phyloP scores from a whole-genome alignment of 2,329 filamentous ascomycete genomes.

The Phyllachora maydis region DNA sequence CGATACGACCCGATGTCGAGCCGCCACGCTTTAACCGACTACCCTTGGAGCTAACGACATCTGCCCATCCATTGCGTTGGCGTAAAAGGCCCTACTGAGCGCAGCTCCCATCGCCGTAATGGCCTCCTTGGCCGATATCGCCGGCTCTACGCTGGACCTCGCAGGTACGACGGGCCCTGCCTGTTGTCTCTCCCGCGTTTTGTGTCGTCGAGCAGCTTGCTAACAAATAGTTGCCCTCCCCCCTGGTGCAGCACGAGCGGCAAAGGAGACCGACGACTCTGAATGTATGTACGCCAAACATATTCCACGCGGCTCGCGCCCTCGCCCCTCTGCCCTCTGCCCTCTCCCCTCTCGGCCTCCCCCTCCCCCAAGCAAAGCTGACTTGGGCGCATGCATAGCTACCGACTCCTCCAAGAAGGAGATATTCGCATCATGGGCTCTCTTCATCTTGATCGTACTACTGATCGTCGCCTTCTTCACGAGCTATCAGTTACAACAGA shows the following conservation, averaged over 20 bases:
- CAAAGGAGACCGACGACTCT: conserved; percentile 23
- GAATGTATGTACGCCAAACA: conserved; percentile 20
- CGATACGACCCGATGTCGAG: no score
- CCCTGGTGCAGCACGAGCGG: no score
- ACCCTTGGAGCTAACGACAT: no score
- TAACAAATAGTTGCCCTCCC: no score
- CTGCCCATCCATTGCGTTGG: no score
- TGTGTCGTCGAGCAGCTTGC: no score
- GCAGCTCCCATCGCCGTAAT: no score
- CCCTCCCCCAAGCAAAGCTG: conserved; percentile 1
- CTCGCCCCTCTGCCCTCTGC: not conserved
- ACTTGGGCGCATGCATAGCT: conserved; percentile 15
- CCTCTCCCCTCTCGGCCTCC: conserved; percentile 1
- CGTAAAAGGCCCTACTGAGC: no score
- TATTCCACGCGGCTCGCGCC: not conserved
- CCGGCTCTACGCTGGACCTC: conserved; percentile 16
- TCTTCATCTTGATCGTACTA: conserved; percentile 90
- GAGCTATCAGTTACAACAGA: conserved; percentile 90
- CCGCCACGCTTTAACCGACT: no score
- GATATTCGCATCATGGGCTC: conserved; percentile 86
- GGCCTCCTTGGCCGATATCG: conserved; percentile 13
- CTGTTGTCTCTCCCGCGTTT: no score
- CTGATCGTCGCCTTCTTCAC: conserved; percentile 90
- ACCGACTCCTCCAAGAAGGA: conserved; percentile 80
- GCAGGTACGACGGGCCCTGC: conserved; percentile 12